These are phyloP conservation scores for Fusarium piperis DNA, from an alignment of 2,329 filamentous ascomycete species.

Conservation along the genomic window DNA sequence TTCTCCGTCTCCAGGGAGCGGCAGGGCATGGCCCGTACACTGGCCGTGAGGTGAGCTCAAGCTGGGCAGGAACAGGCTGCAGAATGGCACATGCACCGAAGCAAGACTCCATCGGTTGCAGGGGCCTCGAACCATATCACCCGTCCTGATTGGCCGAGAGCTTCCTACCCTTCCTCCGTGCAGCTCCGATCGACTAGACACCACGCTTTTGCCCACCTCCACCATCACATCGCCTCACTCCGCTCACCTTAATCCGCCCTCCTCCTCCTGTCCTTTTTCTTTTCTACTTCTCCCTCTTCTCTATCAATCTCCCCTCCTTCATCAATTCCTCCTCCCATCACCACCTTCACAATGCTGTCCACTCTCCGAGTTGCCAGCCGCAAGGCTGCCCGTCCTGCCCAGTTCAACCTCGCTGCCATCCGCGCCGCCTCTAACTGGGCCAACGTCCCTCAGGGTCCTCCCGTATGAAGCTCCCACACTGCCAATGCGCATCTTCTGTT, in stretches of 20 bases:
- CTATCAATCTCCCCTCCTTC: constrained; percentile 21
- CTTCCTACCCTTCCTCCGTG: constrained; percentile 28
- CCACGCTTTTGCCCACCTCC: constrained; percentile 39
- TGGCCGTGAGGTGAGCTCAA: constrained; percentile 30
- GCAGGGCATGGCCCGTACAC: constrained; percentile 1
- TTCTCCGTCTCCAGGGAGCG: constrained; percentile 5
- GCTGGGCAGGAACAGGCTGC: constrained; percentile 7
- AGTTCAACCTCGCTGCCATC: constrained; percentile 50
- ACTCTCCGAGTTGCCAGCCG: constrained; percentile 64
- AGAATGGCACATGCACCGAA: constrained; percentile 17
- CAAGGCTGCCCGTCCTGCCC: constrained; percentile 55
- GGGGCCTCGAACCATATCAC: constrained; percentile 29
- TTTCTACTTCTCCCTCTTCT: constrained; percentile 22
- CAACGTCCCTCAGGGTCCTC: constrained; percentile 91
- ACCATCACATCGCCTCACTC: constrained; percentile 38
- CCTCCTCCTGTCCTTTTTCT: constrained; percentile 16
- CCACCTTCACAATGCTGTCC: constrained; percentile 61
- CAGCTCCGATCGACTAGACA: constrained; percentile 42
- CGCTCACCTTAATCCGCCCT: constrained; percentile 7
- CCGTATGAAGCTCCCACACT: constrained; percentile 68
- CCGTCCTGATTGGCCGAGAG: constrained; percentile 27
- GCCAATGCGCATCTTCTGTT: constrained; percentile 20
- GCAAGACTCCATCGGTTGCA: constrained; percentile 24
- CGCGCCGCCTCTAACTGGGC: constrained; percentile 85
- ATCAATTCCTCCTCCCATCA: constrained; percentile 18